Percentiles rank a stretch among this genome's conserved stretches.
These are phyloP conservation scores for Pythium insidiosum DNA, from an alignment of 352 stramenopile species.

Conservation along the genomic window DNA sequence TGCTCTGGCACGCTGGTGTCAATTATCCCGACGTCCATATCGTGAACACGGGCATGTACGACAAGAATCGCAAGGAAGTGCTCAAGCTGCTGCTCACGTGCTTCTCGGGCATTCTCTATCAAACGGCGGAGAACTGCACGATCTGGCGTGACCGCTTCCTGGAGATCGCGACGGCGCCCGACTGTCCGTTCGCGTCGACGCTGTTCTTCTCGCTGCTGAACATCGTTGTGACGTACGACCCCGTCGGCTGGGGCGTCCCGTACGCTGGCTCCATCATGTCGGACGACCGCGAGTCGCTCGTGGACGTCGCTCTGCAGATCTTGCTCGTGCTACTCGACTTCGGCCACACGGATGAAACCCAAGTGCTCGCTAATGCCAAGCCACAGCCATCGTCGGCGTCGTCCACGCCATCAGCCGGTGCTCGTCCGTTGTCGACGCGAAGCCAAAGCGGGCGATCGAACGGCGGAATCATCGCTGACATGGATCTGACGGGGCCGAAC, in stretches of 20 bases:
- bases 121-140: conserved; percentile 88
- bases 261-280: conserved; percentile 87
- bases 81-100: conserved; percentile 90
- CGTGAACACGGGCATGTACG: conserved; percentile 59
- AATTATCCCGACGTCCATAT: conserved; percentile 74
- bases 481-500: conserved; percentile 4
- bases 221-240: conserved; percentile 92
- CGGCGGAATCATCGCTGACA: conserved; percentile 20
- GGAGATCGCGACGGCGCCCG: conserved; percentile 77
- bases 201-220: conserved; percentile 97
- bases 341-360: conserved; percentile 53
- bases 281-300: conserved; percentile 84
- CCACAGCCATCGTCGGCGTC: conserved; percentile 30
- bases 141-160: conserved; percentile 89
- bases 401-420: conserved; percentile 23
- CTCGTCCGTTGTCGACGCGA: conserved; percentile 22
- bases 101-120: conserved; percentile 96
- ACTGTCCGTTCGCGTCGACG: conserved; percentile 91
- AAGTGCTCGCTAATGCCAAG: conserved; percentile 35
- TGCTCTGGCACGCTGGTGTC: conserved; percentile 76
- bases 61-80: conserved; percentile 95
- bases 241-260: conserved; percentile 83
- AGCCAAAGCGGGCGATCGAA: too few species aligned
- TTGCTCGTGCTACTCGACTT: conserved; percentile 94
- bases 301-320: conserved; percentile 90